Evolutionary conservation across 208 protist species (phyloP).

Genomic region (Trypanosoma theileri): DNA sequence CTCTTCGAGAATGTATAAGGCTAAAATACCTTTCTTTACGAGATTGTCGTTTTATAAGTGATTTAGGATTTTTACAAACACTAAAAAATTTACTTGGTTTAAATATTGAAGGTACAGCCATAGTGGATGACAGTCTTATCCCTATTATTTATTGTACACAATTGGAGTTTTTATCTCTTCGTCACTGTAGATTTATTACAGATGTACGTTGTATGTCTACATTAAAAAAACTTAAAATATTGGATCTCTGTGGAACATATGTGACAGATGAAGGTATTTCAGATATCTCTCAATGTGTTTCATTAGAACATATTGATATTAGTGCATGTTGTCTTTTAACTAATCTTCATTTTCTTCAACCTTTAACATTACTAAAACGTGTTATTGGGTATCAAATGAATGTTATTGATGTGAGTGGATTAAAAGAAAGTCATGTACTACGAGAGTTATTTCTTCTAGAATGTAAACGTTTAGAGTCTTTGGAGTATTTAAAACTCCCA

Average conservation of each 20-base stretch:
- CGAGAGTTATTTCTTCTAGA: constrained; percentile 18
- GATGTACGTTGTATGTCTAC: constrained; percentile 29
- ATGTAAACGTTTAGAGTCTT: constrained; percentile 13
- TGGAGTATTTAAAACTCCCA: constrained; percentile 9
- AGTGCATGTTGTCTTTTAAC: constrained; percentile 25
- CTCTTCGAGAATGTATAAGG: constrained; percentile 10
- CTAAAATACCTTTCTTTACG: constrained; percentile 51
- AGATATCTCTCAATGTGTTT: constrained; percentile 23
- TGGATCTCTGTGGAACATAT: constrained; percentile 51
- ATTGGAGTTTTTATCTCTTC: constrained; percentile 49
- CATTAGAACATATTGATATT: constrained; percentile 26
- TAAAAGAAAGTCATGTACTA: constrained; percentile 3
- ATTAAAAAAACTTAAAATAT: constrained; percentile 38
- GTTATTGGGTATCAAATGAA: constrained; percentile 26
- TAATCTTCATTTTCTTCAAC: constrained; percentile 24
- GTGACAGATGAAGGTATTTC: constrained; percentile 30
- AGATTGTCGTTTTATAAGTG: constrained; percentile 40
- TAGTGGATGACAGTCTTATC: constrained; percentile 39
- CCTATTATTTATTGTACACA: constrained; percentile 25
- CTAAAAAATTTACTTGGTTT: constrained; percentile 41
- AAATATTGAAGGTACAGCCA: constrained; percentile 43
- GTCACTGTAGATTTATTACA: constrained; percentile 43
- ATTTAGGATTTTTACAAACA: constrained; percentile 30
- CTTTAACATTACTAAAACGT: constrained; percentile 10
- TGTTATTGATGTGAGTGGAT: constrained; percentile 21